A percentile compares a stretch with the other conserved stretches of the same genome.
These are phyloP conservation scores for Tetrahymena thermophila DNA, from an alignment of 73 alveolate species.

Conservation along the genomic window DNA sequence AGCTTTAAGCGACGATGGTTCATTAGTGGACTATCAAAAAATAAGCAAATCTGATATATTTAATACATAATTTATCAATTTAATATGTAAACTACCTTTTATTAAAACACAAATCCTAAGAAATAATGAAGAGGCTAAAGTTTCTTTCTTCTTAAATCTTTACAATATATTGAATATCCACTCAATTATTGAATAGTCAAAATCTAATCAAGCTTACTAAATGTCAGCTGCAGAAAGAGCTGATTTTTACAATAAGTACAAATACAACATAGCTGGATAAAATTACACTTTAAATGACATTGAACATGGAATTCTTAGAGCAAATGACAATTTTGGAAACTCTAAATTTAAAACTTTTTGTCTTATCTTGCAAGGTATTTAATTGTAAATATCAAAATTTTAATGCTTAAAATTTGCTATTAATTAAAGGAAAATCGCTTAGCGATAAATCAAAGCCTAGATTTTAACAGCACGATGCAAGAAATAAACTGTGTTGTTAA, in stretches of 20 bases:
- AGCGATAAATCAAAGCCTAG: not conserved
- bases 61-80: not conserved
- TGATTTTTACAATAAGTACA: not conserved
- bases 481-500: not conserved
- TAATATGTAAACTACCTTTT: not conserved
- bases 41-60: not conserved
- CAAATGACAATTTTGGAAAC: not conserved
- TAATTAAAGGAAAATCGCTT: not conserved
- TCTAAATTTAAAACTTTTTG: not conserved
- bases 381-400: not conserved
- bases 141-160: not conserved
- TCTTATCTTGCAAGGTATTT: not conserved
- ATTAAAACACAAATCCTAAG: not conserved
- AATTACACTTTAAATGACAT: not conserved
- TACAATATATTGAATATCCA: not conserved
- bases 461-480: not conserved
- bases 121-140: not conserved
- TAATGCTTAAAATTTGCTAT: not conserved
- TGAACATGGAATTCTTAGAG: not conserved
- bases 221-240: not conserved
- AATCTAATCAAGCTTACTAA: not conserved
- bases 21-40: not conserved
- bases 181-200: not conserved
- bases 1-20: not conserved
- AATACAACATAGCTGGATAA: not conserved